Conservation (phyloP, 2,329 filamentous ascomycete species). For the Stagonosporopsis vannaccii region DNA sequence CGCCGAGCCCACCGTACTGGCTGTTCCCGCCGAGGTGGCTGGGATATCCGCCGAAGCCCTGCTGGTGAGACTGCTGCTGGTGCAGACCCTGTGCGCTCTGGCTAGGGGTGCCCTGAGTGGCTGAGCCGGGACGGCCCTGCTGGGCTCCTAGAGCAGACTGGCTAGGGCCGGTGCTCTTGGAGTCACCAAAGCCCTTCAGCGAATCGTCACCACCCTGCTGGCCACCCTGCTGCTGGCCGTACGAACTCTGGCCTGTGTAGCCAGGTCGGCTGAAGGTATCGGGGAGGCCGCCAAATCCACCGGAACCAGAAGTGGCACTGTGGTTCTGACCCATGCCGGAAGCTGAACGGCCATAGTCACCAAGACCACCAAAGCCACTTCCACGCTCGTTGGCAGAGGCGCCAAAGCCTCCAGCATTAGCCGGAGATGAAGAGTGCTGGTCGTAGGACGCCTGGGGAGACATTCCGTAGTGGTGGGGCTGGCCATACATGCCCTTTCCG, state of each 20-base stretch:
- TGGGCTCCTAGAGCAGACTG: conserved; percentile 65
- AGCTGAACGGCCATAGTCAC: conserved; percentile 67
- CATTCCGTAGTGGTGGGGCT: conserved; percentile 67
- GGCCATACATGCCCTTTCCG: conserved; percentile 68
- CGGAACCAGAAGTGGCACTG: conserved; percentile 57
- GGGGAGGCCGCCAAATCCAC: conserved; percentile 60
- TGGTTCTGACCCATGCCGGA: conserved; percentile 65
- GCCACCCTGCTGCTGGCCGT: conserved; percentile 58
- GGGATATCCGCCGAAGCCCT: conserved; percentile 65
- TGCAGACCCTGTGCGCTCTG: conserved; percentile 62
- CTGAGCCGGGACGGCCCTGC: conserved; percentile 68
- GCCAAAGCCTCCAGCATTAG: conserved; percentile 63
- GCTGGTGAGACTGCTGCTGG: conserved; percentile 64
- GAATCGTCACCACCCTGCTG: conserved; percentile 62
- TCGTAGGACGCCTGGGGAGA: conserved; percentile 65
- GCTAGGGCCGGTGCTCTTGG: conserved; percentile 65
- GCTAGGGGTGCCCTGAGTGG: conserved; percentile 64
- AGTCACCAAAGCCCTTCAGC: conserved; percentile 64
- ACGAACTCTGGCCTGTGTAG: conserved; percentile 60
- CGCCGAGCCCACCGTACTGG: conserved; percentile 62
- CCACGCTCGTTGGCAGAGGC: conserved; percentile 57
- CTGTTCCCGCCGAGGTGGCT: conserved; percentile 56
- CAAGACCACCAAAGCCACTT: conserved; percentile 58
- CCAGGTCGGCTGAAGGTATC: conserved; percentile 68
- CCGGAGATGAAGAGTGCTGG: conserved; percentile 68